Evolutionary conservation across 2,329 filamentous ascomycete genomes (phyloP).

Genomic region (Raffaelea arxii): DNA sequence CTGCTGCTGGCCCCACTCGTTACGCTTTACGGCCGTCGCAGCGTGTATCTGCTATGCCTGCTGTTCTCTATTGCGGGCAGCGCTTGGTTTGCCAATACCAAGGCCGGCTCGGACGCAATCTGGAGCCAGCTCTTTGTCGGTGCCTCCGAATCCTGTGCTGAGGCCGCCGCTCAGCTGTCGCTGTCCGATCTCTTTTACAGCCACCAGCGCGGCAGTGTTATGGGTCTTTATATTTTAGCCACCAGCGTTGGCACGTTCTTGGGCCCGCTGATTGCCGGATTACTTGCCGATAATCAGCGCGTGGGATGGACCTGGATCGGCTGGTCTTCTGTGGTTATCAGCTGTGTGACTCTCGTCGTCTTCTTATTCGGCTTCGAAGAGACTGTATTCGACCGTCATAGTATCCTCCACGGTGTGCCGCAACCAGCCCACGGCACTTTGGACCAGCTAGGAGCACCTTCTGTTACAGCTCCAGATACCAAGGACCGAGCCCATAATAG

Average conservation of each 20-base stretch:
- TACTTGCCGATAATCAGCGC: constrained; percentile 3
- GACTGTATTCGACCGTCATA: constrained; percentile 4
- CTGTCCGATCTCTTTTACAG: constrained; percentile 45
- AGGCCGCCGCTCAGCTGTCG: constrained; percentile 5
- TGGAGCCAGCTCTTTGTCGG: constrained; percentile 7
- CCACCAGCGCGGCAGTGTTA: constrained; percentile 36
- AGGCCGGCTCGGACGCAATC: neutral
- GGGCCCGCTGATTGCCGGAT: constrained; percentile 2
- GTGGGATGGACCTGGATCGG: constrained; percentile 20
- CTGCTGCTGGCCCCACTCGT: constrained; percentile 22
- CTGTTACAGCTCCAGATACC: no score
- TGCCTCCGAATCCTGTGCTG: constrained; percentile 4
- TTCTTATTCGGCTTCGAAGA: constrained; percentile 5
- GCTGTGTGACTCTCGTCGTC: constrained; percentile 24
- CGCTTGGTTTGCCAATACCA: neutral
- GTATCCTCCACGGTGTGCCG: constrained; percentile 1
- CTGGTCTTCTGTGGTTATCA: constrained; percentile 29
- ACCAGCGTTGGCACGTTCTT: constrained; percentile 4
- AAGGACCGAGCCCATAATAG: no score
- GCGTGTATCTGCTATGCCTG: constrained; percentile 51
- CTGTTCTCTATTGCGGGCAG: constrained; percentile 27
- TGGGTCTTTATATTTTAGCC: constrained; percentile 13
- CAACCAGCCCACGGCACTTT: neutral
- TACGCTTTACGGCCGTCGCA: constrained; percentile 23
- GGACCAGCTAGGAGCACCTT: neutral